Evolutionary conservation across 208 protist species (phyloP).

Genomic region (Trypanosoma lewisi): DNA sequence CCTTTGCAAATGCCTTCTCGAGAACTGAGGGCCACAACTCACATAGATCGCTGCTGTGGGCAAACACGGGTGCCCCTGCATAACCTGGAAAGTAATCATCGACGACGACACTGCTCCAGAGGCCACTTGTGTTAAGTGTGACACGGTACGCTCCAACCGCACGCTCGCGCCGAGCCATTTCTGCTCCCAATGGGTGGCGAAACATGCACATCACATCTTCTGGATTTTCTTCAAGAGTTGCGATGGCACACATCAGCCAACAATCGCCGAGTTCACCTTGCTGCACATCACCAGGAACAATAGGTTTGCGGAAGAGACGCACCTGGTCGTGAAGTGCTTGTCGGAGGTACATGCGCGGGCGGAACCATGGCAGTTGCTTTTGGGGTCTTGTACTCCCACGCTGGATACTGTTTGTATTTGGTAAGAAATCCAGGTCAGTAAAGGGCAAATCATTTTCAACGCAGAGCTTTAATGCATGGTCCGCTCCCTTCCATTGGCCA

Average conservation of each 20-base stretch:
- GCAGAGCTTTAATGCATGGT: constrained; percentile 48
- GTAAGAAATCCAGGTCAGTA: constrained; percentile 79
- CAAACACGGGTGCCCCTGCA: constrained; percentile 45
- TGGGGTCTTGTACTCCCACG: constrained; percentile 34
- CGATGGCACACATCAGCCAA: constrained; percentile 85
- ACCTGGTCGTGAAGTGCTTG: constrained; percentile 44
- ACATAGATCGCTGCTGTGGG: constrained; percentile 59
- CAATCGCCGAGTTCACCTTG: constrained; percentile 82
- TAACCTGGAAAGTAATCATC: constrained; percentile 86
- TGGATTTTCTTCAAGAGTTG: constrained; percentile 54
- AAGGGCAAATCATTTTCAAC: constrained; percentile 57
- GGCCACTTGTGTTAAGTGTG: constrained; percentile 86
- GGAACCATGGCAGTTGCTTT: constrained; percentile 68
- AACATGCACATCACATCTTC: constrained; percentile 62
- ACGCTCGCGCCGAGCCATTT: constrained; percentile 45
- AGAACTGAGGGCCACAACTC: constrained; percentile 88
- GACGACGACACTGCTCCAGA: constrained; percentile 83
- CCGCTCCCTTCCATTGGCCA: constrained; percentile 42
- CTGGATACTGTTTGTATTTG: constrained; percentile 51
- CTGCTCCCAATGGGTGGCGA: constrained; percentile 56
- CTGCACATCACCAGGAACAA: constrained; percentile 52
- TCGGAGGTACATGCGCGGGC: constrained; percentile 61
- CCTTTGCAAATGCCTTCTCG: constrained; percentile 91
- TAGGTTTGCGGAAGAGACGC: constrained; percentile 69
- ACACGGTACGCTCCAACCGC: constrained; percentile 81